Evolutionary conservation across 116 monocot species (phyloP), one percentile per base, ranked within the genome.

Genomic region (Zostera marina): DNA sequence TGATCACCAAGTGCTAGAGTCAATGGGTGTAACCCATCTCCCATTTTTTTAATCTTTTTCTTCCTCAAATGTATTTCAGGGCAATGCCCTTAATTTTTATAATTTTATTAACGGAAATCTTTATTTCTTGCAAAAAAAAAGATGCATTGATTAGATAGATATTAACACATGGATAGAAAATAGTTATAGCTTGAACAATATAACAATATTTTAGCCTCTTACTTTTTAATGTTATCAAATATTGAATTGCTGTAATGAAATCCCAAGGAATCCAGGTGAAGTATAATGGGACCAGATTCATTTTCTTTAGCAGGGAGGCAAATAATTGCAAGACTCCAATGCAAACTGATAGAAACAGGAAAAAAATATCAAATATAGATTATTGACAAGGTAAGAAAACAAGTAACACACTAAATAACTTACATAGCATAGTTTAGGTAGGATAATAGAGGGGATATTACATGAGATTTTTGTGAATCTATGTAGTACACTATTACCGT

Each of bases 301-400:
- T 83, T 82, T 80, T 96, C 85, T 58, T 80, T 72, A 24, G 73
- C 74, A 52, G 96, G 96, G 62, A 85, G 76, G 59, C 90, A 89
- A 66, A 98, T 85, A 69, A 98, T 89, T 53, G 71, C 86, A 74
- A 98, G 76, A 63, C 90, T 98, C 90, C 96, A 98, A 45, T 98
- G 90, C 64, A 72, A 70, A 41, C 94, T 94, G 73, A 44, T 1
- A 47, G n/a, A 61, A 46, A 61, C 24, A 23, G 58, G 26, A 54
- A 66, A 12, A 12, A 58, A 47, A 57, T 48, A 38, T 14, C 7
- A 32, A 46, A 21, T 0, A 32, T 32, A 32, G 32, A 54, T 17
- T 49, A 49, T 49, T 49, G 49, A 49, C 24, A 25, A 54, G 3
- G 12, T 21, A 26, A 24, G 54, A 7, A 54, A 54, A 54, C 13